phyloP scores from a whole-genome alignment of 2,329 filamentous ascomycete genomes.

The Penicillium sp. region DNA sequence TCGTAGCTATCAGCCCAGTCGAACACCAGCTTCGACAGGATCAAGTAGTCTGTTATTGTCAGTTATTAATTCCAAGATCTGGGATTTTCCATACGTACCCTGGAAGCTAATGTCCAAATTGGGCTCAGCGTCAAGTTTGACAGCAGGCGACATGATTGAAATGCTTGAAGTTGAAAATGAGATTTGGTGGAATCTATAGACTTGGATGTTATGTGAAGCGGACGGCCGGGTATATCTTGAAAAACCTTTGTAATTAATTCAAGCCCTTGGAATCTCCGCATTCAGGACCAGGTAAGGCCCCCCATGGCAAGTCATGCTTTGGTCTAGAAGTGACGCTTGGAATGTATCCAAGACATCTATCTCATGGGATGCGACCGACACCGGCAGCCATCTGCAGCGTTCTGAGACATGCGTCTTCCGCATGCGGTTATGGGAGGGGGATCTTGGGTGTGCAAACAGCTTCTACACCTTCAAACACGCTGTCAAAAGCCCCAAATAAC shows the following conservation, averaged over 20 bases:
- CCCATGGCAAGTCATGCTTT: not conserved
- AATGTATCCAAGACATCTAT: conserved; percentile 21
- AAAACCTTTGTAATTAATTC: not conserved
- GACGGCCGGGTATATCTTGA: conserved; percentile 11
- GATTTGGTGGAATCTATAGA: not conserved
- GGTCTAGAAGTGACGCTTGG: not conserved
- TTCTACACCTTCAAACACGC: not conserved
- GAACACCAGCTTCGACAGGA: conserved; percentile 44
- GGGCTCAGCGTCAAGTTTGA: conserved; percentile 46
- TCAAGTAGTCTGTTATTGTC: conserved; percentile 41
- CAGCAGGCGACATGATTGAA: conserved; percentile 30
- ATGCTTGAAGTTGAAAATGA: not conserved
- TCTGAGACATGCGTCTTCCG: conserved; percentile 17
- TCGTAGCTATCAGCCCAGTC: conserved; percentile 56
- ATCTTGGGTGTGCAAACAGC: not conserved
- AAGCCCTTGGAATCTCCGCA: not conserved
- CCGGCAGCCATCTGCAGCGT: not conserved
- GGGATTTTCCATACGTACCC: conserved; percentile 17
- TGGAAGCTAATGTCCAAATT: conserved; percentile 38
- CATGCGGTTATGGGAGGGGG: conserved; percentile 21
- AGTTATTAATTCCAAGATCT: not conserved
- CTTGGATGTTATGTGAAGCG: not conserved
- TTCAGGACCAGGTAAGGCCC: not conserved
- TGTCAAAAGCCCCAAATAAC: not conserved
- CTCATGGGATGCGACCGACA: conserved; percentile 14